phyloP scores from a whole-genome alignment of 192 early-diverging fungal genomes.

The Backusella mclennaniae region DNA sequence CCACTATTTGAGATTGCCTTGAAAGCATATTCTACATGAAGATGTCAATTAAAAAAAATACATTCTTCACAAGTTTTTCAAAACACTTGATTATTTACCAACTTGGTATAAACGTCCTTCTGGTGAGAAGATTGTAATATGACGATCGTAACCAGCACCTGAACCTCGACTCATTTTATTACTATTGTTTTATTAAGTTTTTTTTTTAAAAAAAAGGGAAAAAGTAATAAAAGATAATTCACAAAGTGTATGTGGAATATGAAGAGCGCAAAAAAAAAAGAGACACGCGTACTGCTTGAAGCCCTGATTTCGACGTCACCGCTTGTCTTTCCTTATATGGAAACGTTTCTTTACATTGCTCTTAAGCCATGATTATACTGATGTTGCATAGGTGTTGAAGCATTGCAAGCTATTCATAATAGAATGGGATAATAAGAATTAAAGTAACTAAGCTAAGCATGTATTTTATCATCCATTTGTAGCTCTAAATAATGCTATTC shows the following conservation, averaged over 20 bases:
- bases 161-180: constrained; percentile 38
- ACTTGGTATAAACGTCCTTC: constrained; percentile 99
- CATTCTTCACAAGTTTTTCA: neutral
- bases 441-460: neutral
- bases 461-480: neutral
- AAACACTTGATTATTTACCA: constrained; percentile 50
- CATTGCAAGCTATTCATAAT: too few relatives aligned
- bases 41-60: neutral
- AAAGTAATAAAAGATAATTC: too few relatives aligned
- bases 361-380: too few relatives aligned
- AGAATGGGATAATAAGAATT: too few relatives aligned
- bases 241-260: neutral
- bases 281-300: neutral
- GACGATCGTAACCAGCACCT: constrained; percentile 91
- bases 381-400: too few relatives aligned
- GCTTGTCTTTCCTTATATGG: neutral
- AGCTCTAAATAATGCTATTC: neutral
- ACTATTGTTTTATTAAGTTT: neutral
- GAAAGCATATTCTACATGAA: constrained; percentile 92
- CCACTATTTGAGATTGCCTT: constrained; percentile 99
- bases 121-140: constrained; percentile 99
- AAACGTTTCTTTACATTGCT: neutral
- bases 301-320: neutral
- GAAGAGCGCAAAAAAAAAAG: neutral
- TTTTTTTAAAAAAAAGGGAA: neutral